Conservation (phyloP, 2,329 filamentous ascomycete genomes). For the Akanthomyces uredinophilus region DNA sequence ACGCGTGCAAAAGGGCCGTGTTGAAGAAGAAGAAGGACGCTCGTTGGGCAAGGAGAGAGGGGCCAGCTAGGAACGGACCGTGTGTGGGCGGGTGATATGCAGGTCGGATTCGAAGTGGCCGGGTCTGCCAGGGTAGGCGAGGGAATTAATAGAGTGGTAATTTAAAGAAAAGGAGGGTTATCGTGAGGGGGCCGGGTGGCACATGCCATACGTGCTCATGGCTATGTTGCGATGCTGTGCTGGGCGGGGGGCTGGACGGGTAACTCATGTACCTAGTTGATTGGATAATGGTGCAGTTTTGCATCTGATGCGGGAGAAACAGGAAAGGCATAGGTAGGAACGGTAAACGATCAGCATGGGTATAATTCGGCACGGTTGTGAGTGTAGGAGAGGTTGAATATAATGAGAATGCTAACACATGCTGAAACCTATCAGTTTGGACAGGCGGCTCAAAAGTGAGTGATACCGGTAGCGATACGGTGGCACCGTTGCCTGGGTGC, state of each 20-base stretch:
- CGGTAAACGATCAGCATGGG: neutral
- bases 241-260: neutral
- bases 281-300: neutral
- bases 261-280: neutral
- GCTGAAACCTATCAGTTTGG: neutral
- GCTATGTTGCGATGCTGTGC: neutral
- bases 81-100: neutral
- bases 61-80: conserved; percentile 8
- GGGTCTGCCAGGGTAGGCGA: neutral
- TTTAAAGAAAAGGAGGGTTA: neutral
- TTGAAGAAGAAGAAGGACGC: neutral
- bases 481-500: too few relatives aligned
- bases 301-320: neutral
- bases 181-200: neutral
- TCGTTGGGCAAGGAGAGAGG: neutral
- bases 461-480: too few relatives aligned
- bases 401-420: neutral
- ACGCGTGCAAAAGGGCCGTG: neutral
- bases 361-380: neutral
- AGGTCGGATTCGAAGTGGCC: neutral
- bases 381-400: neutral
- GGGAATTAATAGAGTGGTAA: neutral
- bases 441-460: neutral
- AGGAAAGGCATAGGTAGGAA: neutral
- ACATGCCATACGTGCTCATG: neutral